Evolutionary conservation across 108 stramenopile species (phyloP), one percentile per base, ranked within the genome.

Genomic region (Skeletonema potamos): DNA sequence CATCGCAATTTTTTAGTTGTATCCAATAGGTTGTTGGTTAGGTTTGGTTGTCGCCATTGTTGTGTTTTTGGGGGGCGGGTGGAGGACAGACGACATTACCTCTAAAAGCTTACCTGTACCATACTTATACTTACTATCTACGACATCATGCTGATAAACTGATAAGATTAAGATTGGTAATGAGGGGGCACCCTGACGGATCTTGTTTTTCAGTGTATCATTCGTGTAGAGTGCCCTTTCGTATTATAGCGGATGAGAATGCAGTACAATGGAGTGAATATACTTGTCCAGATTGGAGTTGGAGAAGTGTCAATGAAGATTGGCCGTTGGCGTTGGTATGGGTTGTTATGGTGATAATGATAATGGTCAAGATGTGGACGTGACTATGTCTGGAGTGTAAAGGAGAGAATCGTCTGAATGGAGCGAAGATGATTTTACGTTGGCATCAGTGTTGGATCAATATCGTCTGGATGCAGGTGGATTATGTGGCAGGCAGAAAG

Each of bases 131-230:
- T n/a, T n/a, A n/a, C n/a, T n/a, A n/a, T n/a, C n/a, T n/a, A n/a
- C n/a, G n/a, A n/a, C n/a, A n/a, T n/a, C n/a, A n/a, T n/a, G n/a
- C n/a, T n/a, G n/a, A n/a, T n/a, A n/a, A n/a, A n/a, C n/a, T n/a
- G n/a, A n/a, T n/a, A n/a, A n/a, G n/a, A n/a, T n/a, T 68, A 79
- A 79, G 36, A 79, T 79, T 48, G 65, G 77, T 18, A 59, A 29
- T 33, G 72, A 67, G 54, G 77, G 72, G 13, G 61, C 72, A 43
- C 77, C 77, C 77, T 18, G 39, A 17, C 18, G 77, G 77, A 1
- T 61, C 77, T 1, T 79, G 77, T 43, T 79, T 79, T 33, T 79
- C 72, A n/a, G 77, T 79, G 15, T 79, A 79, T 39, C 71, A 79
- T 79, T 79, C 77, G 2, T 79, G 77, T 43, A 79, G 66, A 6